These are phyloP conservation scores for Eucalyptus melliodora DNA, from an alignment of 345 rosid genomes.

Conservation along the genomic window DNA sequence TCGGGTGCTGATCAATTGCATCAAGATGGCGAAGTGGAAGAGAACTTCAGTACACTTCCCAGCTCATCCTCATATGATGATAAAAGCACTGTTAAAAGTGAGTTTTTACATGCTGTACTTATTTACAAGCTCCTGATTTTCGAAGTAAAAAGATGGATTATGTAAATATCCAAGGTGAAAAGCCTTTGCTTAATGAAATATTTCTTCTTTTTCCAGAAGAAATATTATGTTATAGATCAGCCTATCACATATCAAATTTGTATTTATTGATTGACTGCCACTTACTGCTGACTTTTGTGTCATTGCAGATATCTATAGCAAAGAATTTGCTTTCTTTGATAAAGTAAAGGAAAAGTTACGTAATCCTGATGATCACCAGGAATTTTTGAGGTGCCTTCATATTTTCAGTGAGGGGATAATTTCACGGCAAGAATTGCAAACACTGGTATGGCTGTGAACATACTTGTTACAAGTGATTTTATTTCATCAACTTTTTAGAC, in stretches of 20 bases:
- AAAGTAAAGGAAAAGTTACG: conserved; percentile 71
- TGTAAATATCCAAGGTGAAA: not conserved
- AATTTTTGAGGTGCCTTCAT: conserved; percentile 77
- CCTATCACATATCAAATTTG: not conserved
- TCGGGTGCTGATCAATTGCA: conserved; percentile 28
- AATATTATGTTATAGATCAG: not conserved
- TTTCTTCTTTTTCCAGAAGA: not conserved
- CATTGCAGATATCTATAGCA: conserved; percentile 49
- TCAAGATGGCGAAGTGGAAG: conserved; percentile 54
- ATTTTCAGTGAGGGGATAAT: conserved; percentile 78
- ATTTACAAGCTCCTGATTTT: not conserved
- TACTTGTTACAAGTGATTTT: not conserved
- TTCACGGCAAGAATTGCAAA: conserved; percentile 60
- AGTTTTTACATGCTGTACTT: conserved; percentile 1
- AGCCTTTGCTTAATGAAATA: not conserved
- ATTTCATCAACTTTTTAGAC: not conserved
- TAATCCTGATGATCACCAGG: conserved; percentile 59
- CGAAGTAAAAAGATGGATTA: not conserved
- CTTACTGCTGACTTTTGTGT: not conserved
- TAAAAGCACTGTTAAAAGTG: conserved; percentile 53
- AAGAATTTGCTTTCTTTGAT: conserved; percentile 73
- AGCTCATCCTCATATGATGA: conserved; percentile 55
- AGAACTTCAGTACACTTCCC: conserved; percentile 32
- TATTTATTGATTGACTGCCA: not conserved
- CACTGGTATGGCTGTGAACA: conserved; percentile 51